phyloP scores from a whole-genome alignment of 192 early-diverging fungal genomes.

The Powellomyces hirtus region DNA sequence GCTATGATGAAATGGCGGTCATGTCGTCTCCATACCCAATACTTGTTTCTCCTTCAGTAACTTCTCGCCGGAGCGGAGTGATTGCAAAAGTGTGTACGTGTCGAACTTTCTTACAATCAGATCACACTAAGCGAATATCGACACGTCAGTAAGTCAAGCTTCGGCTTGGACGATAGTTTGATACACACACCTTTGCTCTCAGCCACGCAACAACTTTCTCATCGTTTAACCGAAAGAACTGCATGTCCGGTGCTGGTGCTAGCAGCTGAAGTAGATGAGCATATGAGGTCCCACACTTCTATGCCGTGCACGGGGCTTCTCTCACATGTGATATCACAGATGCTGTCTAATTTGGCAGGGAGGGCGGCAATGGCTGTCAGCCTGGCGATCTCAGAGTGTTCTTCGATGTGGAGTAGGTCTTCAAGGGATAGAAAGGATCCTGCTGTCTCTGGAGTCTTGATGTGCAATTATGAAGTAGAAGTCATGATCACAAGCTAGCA shows the following conservation, averaged over 20 bases:
- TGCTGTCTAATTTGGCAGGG: neutral
- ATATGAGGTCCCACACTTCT: neutral
- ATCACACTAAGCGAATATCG: neutral
- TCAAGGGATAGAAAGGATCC: slow-evolving; percentile 22
- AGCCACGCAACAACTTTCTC: slow-evolving; percentile 25
- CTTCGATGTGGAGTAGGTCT: slow-evolving; percentile 22
- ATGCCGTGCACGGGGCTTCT: no score
- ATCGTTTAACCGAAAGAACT: slow-evolving; percentile 18
- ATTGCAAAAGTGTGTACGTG: slow-evolving; percentile 11
- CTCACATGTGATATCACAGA: slow-evolving; percentile 16
- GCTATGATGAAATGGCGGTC: no score
- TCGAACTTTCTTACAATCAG: slow-evolving; percentile 4
- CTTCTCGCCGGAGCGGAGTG: neutral
- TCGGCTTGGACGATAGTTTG: no score
- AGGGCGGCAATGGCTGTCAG: neutral
- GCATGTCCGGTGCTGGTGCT: slow-evolving; percentile 12
- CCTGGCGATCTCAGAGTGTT: neutral
- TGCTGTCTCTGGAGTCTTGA: slow-evolving; percentile 3
- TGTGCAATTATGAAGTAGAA: neutral
- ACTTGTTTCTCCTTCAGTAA: slow-evolving; percentile 7
- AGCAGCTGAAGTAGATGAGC: no score
- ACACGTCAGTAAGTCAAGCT: neutral
- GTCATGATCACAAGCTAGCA: no score
- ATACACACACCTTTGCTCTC: slow-evolving; percentile 12
- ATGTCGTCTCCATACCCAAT: neutral